A percentile compares a stretch with the other conserved stretches of the same genome.
These are phyloP conservation scores for Tetrapisispora phaffii DNA, from an alignment of 805 yeast species.

Conservation along the genomic window DNA sequence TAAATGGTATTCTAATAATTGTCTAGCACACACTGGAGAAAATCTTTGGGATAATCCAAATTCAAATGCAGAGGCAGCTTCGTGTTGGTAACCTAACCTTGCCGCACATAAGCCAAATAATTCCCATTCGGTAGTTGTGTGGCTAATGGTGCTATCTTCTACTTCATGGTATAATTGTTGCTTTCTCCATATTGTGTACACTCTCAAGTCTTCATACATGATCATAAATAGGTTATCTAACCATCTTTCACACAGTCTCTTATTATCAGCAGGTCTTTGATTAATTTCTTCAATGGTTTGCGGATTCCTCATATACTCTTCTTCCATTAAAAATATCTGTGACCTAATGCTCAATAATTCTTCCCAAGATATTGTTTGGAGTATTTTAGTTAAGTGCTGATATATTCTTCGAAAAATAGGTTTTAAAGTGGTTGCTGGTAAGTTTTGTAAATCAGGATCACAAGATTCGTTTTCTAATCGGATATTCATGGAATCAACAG, in stretches of 20 bases:
- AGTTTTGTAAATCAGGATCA: slow-evolving; percentile 46
- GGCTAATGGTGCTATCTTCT: slow-evolving; percentile 67
- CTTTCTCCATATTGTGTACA: slow-evolving; percentile 85
- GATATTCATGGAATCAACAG: slow-evolving; percentile 51
- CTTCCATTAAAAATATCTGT: slow-evolving; percentile 54
- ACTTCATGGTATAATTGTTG: slow-evolving; percentile 79
- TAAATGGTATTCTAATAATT: slow-evolving; percentile 53
- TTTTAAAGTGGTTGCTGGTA: slow-evolving; percentile 59
- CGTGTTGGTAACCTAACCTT: slow-evolving; percentile 71
- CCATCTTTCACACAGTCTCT: slow-evolving; percentile 64
- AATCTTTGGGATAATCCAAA: slow-evolving; percentile 62
- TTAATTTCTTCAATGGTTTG: slow-evolving; percentile 5
- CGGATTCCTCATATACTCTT: slow-evolving; percentile 32
- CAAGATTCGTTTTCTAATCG: slow-evolving; percentile 50
- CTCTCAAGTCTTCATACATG: slow-evolving; percentile 60
- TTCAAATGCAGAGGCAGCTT: slow-evolving; percentile 74
- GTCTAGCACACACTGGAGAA: slow-evolving; percentile 66
- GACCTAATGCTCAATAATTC: slow-evolving; percentile 45
- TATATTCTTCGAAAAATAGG: slow-evolving; percentile 46
- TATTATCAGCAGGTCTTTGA: neutral
- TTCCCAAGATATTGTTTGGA: slow-evolving; percentile 64
- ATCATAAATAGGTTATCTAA: slow-evolving; percentile 60
- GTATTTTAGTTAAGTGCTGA: slow-evolving; percentile 49
- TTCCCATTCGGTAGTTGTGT: slow-evolving; percentile 82
- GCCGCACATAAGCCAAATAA: slow-evolving; percentile 71